A percentile compares a stretch with the other conserved stretches of the same genome.
These are phyloP conservation scores for Agrocybe pediades DNA, from an alignment of 768 basidiomycete species.

Conservation along the genomic window DNA sequence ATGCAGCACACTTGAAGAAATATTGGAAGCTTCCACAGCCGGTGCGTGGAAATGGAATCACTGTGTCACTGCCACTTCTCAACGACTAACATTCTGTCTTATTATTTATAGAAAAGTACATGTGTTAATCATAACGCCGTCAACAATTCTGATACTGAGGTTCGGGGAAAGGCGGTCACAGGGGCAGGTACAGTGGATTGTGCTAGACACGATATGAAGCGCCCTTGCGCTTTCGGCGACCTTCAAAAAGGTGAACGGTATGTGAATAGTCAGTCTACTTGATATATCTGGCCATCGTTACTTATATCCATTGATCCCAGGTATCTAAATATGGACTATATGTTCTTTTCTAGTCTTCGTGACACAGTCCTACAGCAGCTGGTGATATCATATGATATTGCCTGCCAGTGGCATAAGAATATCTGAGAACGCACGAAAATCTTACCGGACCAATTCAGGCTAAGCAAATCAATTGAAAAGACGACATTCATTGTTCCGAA, in stretches of 20 bases:
- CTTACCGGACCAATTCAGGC: not conserved
- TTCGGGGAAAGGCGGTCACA: slow-evolving; percentile 19
- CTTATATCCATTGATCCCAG: not conserved
- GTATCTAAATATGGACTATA: slow-evolving; percentile 28
- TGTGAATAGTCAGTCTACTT: not conserved
- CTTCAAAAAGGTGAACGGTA: slow-evolving; percentile 35
- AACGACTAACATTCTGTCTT: no score
- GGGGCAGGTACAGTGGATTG: slow-evolving; percentile 25
- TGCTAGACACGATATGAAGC: slow-evolving; percentile 25
- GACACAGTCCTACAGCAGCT: slow-evolving; percentile 3
- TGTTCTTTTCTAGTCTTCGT: slow-evolving; percentile 23
- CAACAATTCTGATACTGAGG: slow-evolving; percentile 14
- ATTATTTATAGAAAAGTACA: slow-evolving; percentile 11
- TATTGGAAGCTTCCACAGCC: slow-evolving; percentile 5
- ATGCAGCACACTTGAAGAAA: slow-evolving; percentile 13
- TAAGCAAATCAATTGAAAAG: not conserved
- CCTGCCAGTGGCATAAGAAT: slow-evolving; percentile 21
- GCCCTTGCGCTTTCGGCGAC: slow-evolving; percentile 26
- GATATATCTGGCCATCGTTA: not conserved
- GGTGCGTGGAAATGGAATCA: not conserved
- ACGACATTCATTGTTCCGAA: slow-evolving; percentile 25
- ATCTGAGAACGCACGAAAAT: slow-evolving; percentile 15
- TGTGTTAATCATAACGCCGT: slow-evolving; percentile 18
- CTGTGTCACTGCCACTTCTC: not conserved
- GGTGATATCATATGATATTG: slow-evolving; percentile 25